Conservation (phyloP, 2,329 filamentous ascomycete genomes). For the Exophiala sp. region DNA sequence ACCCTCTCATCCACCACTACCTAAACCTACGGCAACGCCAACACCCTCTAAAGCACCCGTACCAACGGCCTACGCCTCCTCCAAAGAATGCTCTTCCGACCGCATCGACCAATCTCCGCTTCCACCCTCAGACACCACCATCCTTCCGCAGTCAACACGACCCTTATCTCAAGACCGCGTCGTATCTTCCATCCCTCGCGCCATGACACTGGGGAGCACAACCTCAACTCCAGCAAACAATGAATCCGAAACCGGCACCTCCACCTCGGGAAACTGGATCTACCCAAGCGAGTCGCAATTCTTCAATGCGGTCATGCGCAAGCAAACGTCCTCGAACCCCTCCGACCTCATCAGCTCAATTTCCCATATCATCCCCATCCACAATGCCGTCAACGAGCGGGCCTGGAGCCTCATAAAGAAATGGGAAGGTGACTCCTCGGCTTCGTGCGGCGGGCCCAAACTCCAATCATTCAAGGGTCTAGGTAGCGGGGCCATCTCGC, state of each 20-base stretch:
- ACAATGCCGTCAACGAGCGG: constrained; percentile 96
- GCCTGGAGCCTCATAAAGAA: constrained; percentile 88
- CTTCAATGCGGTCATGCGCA: constrained; percentile 93
- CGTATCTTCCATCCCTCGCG: constrained; percentile 74
- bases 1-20: constrained; percentile 25
- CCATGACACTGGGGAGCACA: constrained; percentile 33
- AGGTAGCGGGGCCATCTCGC: constrained; percentile 60
- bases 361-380: constrained; percentile 86
- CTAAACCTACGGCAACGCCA: constrained; percentile 7
- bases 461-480: constrained; percentile 78
- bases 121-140: constrained; percentile 14
- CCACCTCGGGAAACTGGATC: constrained; percentile 81
- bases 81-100: constrained; percentile 26
- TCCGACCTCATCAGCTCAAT: constrained; percentile 41
- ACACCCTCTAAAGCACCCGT: not conserved
- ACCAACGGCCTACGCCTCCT: constrained; percentile 31
- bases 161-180: constrained; percentile 65
- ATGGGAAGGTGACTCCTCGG: constrained; percentile 63
- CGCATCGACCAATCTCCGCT: constrained; percentile 30
- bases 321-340: constrained; percentile 58
- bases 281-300: constrained; percentile 98
- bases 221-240: constrained; percentile 60
- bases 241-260: constrained; percentile 73
- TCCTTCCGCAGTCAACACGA: constrained; percentile 31
- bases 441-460: constrained; percentile 67